phyloP scores from a whole-genome alignment of 164 flowering plant genomes.

The grape (Vitis vinifera) region ASM3070453v1 NC_081817.1:15548501-15549000 shows the following conservation, averaged over 20 bases:
- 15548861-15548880: conserved; percentile 35
- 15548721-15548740: conserved; percentile 44
- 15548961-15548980: conserved; percentile 35
- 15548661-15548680: conserved; percentile 34
- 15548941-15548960: conserved; percentile 23
- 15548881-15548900: conserved; percentile 36
- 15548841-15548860: conserved; percentile 48
- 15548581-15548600: conserved; percentile 28
- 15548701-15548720: conserved; percentile 35
- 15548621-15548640: conserved; percentile 25
- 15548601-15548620: conserved; percentile 30
- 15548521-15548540: conserved; percentile 14
- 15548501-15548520: not conserved
- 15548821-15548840: conserved; percentile 48
- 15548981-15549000: conserved; percentile 39
- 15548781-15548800: conserved; percentile 27
- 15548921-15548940: conserved; percentile 38
- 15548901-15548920: conserved; percentile 44
- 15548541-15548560: not conserved
- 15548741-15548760: conserved; percentile 29
- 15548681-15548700: conserved; percentile 20
- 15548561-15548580: conserved; percentile 24
- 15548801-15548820: conserved; percentile 24
- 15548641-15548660: conserved; percentile 21
- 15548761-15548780: conserved; percentile 25